Evolutionary conservation across 768 basidiomycete genomes (phyloP), one percentile per base, ranked within the genome.

Genomic region (Calocybe indica): DNA sequence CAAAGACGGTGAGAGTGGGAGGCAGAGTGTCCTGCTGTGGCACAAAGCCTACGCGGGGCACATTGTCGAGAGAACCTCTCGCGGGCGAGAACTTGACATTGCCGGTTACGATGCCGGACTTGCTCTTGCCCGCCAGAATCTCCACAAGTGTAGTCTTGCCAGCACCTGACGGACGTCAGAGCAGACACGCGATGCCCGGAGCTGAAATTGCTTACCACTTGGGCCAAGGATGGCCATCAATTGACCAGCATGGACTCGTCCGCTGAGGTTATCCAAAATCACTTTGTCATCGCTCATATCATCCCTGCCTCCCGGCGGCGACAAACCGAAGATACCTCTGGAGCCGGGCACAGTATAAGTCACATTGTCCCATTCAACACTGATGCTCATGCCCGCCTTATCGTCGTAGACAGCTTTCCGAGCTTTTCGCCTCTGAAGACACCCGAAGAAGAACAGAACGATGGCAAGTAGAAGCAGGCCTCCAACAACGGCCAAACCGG

Each of bases 161-260:
- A 12, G 92, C 90, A 47, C 85, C 83, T 81, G 45, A 22, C 22
- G 48, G 3, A 14, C 35, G 46, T 34, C 10, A 45, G 45, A 43
- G 49, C 14, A 11, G 43, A 8, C n/a, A 41, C 34, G 31, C 40
- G 15, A 33, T 22, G 15, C 39, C 31, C 6, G n/a, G 40, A 48
- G 30, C 41, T 5, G n/a, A 28, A 43, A n/a, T 8, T 12, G 67
- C 66, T 52, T 57, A 73, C 92, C 93, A 55, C 87, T 89, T 0
- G 94, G 92, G 0, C 94, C 94, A 3, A 97, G 76, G 47, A 96
- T 80, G n/a, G 88, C 89, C 77, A 92, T 83, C 72, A 96, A 82
- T 51, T 88, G 79, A 7, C 94, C 92, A 0, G 90, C 80, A 2
- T 70, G 66, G n/a, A 95, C 79, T 7, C 65, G 62, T 0, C 93